Percentiles rank a stretch among this genome's conserved stretches.
These are phyloP conservation scores for Alternaria viburni DNA, from an alignment of 2,329 filamentous ascomycete species.

Conservation along the genomic window DNA sequence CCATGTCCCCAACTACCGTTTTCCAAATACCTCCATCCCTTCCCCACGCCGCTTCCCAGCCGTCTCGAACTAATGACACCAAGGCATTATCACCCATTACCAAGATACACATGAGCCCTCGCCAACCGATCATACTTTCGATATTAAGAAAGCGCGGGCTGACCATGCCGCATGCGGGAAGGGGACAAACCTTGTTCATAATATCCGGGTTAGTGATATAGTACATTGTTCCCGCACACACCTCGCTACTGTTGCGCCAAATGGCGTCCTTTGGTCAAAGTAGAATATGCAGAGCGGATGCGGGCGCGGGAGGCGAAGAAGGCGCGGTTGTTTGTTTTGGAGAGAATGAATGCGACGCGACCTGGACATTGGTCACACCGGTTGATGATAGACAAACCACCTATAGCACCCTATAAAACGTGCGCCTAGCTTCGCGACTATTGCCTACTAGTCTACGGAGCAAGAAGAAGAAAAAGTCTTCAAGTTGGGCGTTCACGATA, in stretches of 20 bases:
- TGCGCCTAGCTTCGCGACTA: not conserved
- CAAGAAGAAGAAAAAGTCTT: not conserved
- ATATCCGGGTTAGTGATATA: constrained; percentile 27
- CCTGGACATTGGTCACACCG: too few species aligned
- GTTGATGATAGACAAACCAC: not conserved
- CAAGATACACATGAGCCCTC: constrained; percentile 5
- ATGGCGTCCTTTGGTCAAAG: not conserved
- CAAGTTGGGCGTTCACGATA: not conserved
- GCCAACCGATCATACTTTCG: constrained; percentile 9
- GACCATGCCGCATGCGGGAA: constrained; percentile 5
- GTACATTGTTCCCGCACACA: constrained; percentile 22
- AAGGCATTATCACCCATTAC: constrained; percentile 13
- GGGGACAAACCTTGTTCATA: constrained; percentile 30
- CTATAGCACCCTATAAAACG: not conserved
- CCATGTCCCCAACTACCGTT: not conserved
- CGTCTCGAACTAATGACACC: constrained; percentile 4
- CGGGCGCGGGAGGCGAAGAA: not conserved
- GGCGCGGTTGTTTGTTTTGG: not conserved
- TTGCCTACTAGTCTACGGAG: constrained; percentile 3
- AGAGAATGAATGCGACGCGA: not conserved
- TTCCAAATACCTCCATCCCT: not conserved
- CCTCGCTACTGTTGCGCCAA: constrained; percentile 6
- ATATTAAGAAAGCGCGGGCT: constrained; percentile 18
- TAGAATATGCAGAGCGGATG: constrained; percentile 3
- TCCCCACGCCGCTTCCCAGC: not conserved